Evolutionary conservation across 129 eudicot genomes (phyloP).

Genomic region (Arctium minus): DNA sequence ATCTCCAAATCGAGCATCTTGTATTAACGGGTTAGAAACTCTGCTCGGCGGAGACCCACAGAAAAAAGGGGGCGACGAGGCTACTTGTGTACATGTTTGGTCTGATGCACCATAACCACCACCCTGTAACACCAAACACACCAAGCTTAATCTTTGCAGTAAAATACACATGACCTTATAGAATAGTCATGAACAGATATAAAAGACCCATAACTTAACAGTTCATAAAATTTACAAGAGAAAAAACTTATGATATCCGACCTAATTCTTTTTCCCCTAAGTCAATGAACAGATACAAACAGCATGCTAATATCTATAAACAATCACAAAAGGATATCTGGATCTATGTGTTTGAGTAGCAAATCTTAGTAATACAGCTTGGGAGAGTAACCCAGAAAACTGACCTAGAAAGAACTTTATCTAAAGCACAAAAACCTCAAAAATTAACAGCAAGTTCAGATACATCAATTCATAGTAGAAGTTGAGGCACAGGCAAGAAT

Average conservation of each 20-base stretch:
- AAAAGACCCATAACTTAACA: background rate
- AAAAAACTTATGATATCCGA: no score
- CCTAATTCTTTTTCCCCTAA: no score
- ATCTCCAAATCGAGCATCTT: conserved; percentile 87
- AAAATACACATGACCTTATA: background rate
- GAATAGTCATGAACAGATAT: no score
- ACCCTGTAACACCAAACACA: conserved; percentile 39
- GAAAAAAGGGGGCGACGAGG: conserved; percentile 95
- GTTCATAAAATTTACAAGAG: background rate
- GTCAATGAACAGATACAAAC: background rate
- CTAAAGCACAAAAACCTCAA: background rate
- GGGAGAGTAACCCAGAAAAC: background rate
- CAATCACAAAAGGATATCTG: background rate
- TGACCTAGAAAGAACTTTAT: background rate
- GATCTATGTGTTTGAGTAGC: background rate
- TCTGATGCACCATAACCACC: conserved; percentile 50
- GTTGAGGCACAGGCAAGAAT: background rate
- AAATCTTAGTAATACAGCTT: no score
- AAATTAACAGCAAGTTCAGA: background rate
- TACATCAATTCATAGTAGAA: background rate
- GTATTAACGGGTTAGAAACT: conserved; percentile 95
- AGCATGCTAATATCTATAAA: no score
- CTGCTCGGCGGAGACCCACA: conserved; percentile 98
- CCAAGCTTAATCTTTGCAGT: background rate
- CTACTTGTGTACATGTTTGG: conserved; percentile 50